phyloP scores from a whole-genome alignment of 352 stramenopile species.

The Phytophthora boehmeriae region DNA sequence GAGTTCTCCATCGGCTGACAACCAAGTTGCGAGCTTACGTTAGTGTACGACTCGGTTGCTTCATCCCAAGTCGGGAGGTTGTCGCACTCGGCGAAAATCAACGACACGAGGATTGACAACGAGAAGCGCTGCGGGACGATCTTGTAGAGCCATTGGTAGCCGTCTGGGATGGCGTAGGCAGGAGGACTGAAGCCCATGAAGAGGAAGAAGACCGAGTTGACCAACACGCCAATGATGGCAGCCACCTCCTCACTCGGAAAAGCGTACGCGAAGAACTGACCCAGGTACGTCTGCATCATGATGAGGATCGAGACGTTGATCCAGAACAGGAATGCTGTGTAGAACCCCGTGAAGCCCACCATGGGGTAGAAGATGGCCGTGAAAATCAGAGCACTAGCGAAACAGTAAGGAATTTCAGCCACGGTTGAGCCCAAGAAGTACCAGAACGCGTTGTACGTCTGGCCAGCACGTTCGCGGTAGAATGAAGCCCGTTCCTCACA shows the following conservation, averaged over 20 bases:
- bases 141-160: constrained; percentile 28
- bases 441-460: constrained; percentile 71
- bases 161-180: constrained; percentile 20
- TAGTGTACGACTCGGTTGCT: constrained; percentile 1
- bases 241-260: constrained; percentile 23
- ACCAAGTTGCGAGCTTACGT: constrained; percentile 18
- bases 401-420: constrained; percentile 64
- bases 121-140: constrained; percentile 17
- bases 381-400: constrained; percentile 34
- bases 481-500: constrained; percentile 47
- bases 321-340: constrained; percentile 11
- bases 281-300: constrained; percentile 26
- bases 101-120: constrained; percentile 15
- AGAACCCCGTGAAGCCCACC: constrained; percentile 26
- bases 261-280: constrained; percentile 22
- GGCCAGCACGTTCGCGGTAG: constrained; percentile 77
- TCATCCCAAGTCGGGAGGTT: background rate
- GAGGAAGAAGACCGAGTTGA: constrained; percentile 28
- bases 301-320: constrained; percentile 16
- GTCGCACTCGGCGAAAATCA: constrained; percentile 12
- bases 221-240: constrained; percentile 15
- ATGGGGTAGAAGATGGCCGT: constrained; percentile 27
- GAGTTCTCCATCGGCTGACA: constrained; percentile 31
- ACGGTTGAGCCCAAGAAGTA: constrained; percentile 46
- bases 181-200: constrained; percentile 41